A percentile compares a stretch with the other conserved stretches of the same genome.
Evolutionary conservation across 306 rosid species (phyloP).

Genomic region (Vicia villosa): DNA sequence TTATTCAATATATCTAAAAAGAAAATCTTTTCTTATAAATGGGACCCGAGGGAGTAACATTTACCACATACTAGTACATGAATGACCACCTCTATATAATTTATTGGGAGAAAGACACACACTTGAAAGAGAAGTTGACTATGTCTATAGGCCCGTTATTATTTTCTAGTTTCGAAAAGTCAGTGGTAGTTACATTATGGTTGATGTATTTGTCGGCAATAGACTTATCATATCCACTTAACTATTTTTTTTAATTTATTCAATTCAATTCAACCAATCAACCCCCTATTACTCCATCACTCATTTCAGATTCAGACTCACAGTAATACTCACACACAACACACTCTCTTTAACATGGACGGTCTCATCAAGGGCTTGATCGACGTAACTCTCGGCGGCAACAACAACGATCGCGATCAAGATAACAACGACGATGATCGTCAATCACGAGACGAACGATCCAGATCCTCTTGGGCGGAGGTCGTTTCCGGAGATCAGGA

Average conservation of each 20-base stretch:
- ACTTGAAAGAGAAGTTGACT: no score
- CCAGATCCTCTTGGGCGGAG: constrained; percentile 86
- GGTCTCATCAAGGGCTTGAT: constrained; percentile 75
- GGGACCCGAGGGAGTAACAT: no score
- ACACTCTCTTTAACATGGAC: constrained; percentile 52
- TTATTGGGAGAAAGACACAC: no score
- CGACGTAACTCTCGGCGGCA: constrained; percentile 54
- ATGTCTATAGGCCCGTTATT: no score
- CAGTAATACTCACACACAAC: no score
- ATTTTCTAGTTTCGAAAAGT: not conserved
- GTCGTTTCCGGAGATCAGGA: constrained; percentile 77
- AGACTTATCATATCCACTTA: not conserved
- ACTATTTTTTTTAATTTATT: not conserved
- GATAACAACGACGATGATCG: not conserved
- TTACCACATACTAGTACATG: no score
- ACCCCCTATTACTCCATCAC: not conserved
- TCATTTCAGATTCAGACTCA: not conserved
- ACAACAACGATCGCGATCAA: constrained; percentile 21
- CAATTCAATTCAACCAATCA: not conserved
- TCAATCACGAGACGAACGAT: constrained; percentile 50
- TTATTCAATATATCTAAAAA: no score
- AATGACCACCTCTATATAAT: no score
- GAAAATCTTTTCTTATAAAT: no score
- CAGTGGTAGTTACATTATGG: not conserved
- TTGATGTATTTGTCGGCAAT: not conserved